These are phyloP conservation scores for Lecanosticta acicola DNA, from an alignment of 2,329 filamentous ascomycete genomes.

Conservation along the genomic window DNA sequence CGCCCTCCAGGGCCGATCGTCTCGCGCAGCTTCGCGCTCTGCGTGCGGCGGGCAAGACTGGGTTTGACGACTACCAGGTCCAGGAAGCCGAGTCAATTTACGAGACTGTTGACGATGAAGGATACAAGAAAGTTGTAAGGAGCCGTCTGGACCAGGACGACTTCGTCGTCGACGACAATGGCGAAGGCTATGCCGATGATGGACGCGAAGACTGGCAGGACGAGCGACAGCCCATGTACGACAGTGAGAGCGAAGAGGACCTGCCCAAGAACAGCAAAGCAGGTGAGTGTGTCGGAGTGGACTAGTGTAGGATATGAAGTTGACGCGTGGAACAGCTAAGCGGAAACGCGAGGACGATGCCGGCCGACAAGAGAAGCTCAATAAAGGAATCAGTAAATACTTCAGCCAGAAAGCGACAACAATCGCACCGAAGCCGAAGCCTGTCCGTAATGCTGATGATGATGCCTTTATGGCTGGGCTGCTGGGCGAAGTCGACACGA, in stretches of 20 bases:
- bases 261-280: slow-evolving; percentile 53
- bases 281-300: slow-evolving; percentile 36
- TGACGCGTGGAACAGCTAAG: slow-evolving; percentile 58
- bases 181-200: slow-evolving; percentile 93
- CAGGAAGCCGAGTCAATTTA: slow-evolving; percentile 80
- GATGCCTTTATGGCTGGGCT: slow-evolving; percentile 80
- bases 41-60: slow-evolving; percentile 84
- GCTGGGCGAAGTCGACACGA: slow-evolving; percentile 81
- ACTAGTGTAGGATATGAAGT: slow-evolving; percentile 18
- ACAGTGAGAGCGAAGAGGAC: slow-evolving; percentile 72
- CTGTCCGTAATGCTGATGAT: slow-evolving; percentile 59
- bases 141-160: slow-evolving; percentile 87
- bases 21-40: slow-evolving; percentile 76
- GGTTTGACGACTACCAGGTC: slow-evolving; percentile 79
- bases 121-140: slow-evolving; percentile 93
- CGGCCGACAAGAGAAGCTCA: slow-evolving; percentile 77
- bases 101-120: slow-evolving; percentile 93
- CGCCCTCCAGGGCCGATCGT: slow-evolving; percentile 30
- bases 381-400: slow-evolving; percentile 89
- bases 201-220: slow-evolving; percentile 92
- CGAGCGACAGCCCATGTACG: slow-evolving; percentile 57
- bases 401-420: slow-evolving; percentile 70
- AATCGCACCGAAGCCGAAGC: slow-evolving; percentile 67
- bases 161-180: slow-evolving; percentile 98
- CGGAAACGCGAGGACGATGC: slow-evolving; percentile 82